Evolutionary conservation across 1,284 basidiomycete species (phyloP).

Genomic region (Nidula niveotomentosa): DNA sequence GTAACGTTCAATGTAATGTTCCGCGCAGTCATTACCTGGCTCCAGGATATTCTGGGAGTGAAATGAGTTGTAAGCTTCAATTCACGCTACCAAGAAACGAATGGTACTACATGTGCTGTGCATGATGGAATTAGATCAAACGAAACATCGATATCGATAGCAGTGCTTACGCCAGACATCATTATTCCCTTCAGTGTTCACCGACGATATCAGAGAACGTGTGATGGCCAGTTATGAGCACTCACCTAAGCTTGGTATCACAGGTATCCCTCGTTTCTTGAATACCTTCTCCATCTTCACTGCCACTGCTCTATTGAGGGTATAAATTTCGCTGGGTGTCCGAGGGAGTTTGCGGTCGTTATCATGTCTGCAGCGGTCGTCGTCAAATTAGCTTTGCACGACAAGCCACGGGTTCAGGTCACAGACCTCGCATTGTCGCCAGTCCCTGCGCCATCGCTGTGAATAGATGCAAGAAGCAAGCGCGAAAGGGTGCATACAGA

Average conservation of each 20-base stretch:
- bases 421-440: conserved; percentile 86
- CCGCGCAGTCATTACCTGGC: conserved; percentile 40
- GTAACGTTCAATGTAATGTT: background rate
- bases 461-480: conserved; percentile 7
- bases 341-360: conserved; percentile 82
- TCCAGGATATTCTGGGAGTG: conserved; percentile 59
- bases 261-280: conserved; percentile 67
- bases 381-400: conserved; percentile 5
- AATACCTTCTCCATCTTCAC: conserved; percentile 74
- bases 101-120: conserved; percentile 56
- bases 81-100: no score
- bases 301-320: conserved; percentile 70
- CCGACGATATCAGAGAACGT: no score
- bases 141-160: conserved; percentile 5
- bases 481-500: conserved; percentile 50
- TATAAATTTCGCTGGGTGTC: conserved; percentile 80
- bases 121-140: conserved; percentile 11
- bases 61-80: no score
- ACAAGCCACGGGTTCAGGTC: background rate
- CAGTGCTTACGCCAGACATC: conserved; percentile 79
- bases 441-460: conserved; percentile 59
- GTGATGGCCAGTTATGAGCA: conserved; percentile 1
- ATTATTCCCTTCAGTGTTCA: conserved; percentile 64
- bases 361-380: conserved; percentile 66
- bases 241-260: conserved; percentile 82